A percentile compares a stretch with the other conserved stretches of the same genome.
phyloP scores from a whole-genome alignment of 2,329 filamentous ascomycete genomes.

The Botrytis deweyae region DNA sequence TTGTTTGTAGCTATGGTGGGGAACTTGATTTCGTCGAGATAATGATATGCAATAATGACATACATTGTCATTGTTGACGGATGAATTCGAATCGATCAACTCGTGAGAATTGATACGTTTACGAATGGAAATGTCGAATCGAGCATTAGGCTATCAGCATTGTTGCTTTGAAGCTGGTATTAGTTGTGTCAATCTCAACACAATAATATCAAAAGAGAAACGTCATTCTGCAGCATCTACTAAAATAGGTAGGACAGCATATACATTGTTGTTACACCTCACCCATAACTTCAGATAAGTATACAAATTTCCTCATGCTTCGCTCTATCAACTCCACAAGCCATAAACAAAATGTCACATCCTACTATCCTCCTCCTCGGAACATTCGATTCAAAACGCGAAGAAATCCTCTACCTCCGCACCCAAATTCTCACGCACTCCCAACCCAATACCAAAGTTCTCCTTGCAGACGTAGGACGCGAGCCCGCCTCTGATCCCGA shows the following conservation, averaged over 20 bases:
- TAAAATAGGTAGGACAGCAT: not conserved
- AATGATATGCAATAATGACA: not conserved
- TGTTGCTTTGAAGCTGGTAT: not conserved
- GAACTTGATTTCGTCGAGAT: not conserved
- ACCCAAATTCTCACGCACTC: constrained; percentile 42
- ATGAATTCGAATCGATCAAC: not conserved
- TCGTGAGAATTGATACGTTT: not conserved
- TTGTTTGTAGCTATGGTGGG: not conserved
- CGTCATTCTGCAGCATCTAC: not conserved
- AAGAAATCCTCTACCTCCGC: constrained; percentile 56
- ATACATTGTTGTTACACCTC: not conserved
- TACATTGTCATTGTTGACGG: not conserved
- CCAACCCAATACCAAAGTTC: constrained; percentile 40
- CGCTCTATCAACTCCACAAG: not conserved
- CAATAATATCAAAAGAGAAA: not conserved
- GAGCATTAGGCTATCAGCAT: not conserved
- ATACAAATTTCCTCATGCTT: not conserved
- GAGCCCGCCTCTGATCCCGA: constrained; percentile 43
- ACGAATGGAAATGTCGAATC: not conserved
- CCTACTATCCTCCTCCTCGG: constrained; percentile 54
- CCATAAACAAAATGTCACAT: constrained; percentile 35
- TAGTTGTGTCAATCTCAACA: not conserved
- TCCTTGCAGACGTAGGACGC: constrained; percentile 57
- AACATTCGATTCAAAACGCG: constrained; percentile 63
- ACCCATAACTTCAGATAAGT: not conserved